Base-by-base conservation (phyloP, 2,329 filamentous ascomycete species). In the Ascochyta viciae-villosae region DNA sequence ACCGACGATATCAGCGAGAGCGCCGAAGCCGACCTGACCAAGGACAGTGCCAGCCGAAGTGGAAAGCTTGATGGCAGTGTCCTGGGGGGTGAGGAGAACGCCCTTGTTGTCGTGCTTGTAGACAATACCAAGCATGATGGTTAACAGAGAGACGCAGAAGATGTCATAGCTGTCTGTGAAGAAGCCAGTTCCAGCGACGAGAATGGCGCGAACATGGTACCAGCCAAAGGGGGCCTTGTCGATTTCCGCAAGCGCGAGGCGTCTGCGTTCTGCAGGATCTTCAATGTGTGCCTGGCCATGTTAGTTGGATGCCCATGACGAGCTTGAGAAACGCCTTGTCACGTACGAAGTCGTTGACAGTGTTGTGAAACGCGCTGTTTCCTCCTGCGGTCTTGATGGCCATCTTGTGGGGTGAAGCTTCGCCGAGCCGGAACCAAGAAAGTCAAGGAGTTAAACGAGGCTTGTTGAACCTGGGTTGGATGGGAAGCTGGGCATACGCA, bases 11-110 rank as follows among this genome's bases (percentile, higher is more conserved):
- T 96, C 87, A 70, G 91, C 91, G 4, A 74, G 68, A 15, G 67
- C 67, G 45, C 71, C 71, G 71, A 96, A 96, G 41, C 85, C 86
- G 35, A 96, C 78, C 78, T 96, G 92, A 41, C 91, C 92, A 45
- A 96, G 78, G 51, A 96, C 90, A 27, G 91, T 96, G 61, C 92
- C 92, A 58, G 88, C 89, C 23, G 90, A 93, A 15, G 91, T 95
- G 15, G 91, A 86, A 48, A 93, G 86, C 80, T 96, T 96, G 81
- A 96, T 92, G 31, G 90, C 90, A 1, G 88, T 94, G 67, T 95
- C 90, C n/a, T 89, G 86, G 41, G 75, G 80, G 19, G 83, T 80
- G 8, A 89, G 86, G 67, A 93, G 65, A 10, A 58, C 79, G 79
- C 59, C 82, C 78, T 57, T 74, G 68, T 63, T 71, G 71, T 74